Evolutionary conservation across 495 filamentous ascomycete genomes (phyloP), one percentile per base, ranked within the genome.

Genomic region (Daldinia concentrica): DNA sequence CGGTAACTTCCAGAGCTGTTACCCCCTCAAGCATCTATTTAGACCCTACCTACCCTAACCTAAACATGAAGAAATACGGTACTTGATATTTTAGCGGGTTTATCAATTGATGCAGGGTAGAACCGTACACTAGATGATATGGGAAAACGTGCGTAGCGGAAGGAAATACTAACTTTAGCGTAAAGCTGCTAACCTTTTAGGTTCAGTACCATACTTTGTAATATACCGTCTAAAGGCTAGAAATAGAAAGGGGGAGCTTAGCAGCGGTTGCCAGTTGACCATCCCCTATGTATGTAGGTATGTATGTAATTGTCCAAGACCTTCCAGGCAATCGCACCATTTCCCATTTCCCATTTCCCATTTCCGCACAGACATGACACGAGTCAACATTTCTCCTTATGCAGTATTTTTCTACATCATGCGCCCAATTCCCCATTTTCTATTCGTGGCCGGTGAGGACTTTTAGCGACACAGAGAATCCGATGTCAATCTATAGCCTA

Each of bases 1-100:
- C 30, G 41, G 63, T 58, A 58, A 58, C 63, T 66, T 58, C 63
- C 26, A 50, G 24, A 65, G 62, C 17, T 48, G 26, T 39, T 58
- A 27, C 30, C n/a, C 11, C 48, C 24, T 27, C 48, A 26, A 26
- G 26, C 48, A 12, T 52, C 48, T 27, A 9, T 29, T 19, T 24
- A 39, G 17, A 52, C 22, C 30, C 54, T 57, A 37, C 39, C 55
- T 19, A 52, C 22, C 30, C 54, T 57, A 37, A 58, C 55, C 32
- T 58, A 24, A 58, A 58, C 19, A 56, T 56, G 29, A 56, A 56
- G 30, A 58, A 58, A 36, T 58, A 58, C 55, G 55, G 55, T 60
- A 55, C 55, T 30, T 67, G 14, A 37, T 41, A 19, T 67, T 59
- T 67, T 54, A 30, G 45, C 26, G 39, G 39, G 59, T 19, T 62